These are phyloP conservation scores for Saturnispora serradocipensis DNA, from an alignment of 805 yeast genomes.

Conservation along the genomic window DNA sequence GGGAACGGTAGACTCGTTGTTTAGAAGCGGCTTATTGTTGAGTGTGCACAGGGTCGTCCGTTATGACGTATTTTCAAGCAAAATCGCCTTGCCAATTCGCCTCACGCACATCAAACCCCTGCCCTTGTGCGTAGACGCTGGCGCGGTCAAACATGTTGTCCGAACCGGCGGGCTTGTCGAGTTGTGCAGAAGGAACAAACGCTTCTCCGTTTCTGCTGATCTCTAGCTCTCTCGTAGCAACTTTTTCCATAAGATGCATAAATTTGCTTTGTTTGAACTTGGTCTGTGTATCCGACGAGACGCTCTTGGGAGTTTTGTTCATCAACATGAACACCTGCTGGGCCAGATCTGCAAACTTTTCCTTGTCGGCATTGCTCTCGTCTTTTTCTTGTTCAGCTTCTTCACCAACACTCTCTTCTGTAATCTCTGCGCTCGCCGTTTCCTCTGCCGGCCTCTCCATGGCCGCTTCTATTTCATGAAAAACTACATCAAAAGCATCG, in stretches of 20 bases:
- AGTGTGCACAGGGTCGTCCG: background rate
- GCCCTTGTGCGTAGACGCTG: background rate
- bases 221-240: constrained; percentile 32
- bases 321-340: constrained; percentile 30
- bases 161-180: constrained; percentile 24
- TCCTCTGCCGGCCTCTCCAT: background rate
- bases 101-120: background rate
- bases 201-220: constrained; percentile 28
- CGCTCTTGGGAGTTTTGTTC: constrained; percentile 23
- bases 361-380: constrained; percentile 16
- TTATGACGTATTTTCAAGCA: background rate
- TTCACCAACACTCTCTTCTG: background rate
- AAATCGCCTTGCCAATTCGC: constrained; percentile 4
- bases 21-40: background rate
- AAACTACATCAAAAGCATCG: constrained; percentile 5
- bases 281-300: constrained; percentile 24
- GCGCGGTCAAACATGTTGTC: constrained; percentile 5
- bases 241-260: constrained; percentile 33
- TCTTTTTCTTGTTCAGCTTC: background rate
- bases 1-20: background rate
- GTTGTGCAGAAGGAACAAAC: constrained; percentile 27
- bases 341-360: constrained; percentile 33
- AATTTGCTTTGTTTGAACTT: constrained; percentile 35
- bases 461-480: background rate
- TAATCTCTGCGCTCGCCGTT: background rate